These are phyloP conservation scores for Besnoitia besnoiti DNA, from an alignment of 169 alveolate genomes.

Conservation along the genomic window DNA sequence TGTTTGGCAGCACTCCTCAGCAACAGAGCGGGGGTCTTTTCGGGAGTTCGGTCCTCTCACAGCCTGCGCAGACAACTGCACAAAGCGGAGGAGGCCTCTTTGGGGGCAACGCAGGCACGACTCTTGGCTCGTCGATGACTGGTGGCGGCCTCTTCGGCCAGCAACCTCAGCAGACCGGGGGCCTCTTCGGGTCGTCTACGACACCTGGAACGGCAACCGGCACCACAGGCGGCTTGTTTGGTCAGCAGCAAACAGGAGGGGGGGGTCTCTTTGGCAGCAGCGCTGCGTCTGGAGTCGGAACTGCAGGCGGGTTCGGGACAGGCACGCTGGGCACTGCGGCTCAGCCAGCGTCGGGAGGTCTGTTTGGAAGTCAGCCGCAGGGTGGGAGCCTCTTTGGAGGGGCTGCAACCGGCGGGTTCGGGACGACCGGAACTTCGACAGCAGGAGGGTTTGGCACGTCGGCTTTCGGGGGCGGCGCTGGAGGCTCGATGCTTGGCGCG, in stretches of 20 bases:
- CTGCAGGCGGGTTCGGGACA: neutral
- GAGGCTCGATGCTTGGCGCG: constrained; percentile 31
- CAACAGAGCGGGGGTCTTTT: constrained; percentile 17
- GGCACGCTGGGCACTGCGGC: constrained; percentile 9
- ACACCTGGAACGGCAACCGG: neutral
- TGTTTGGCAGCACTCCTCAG: neutral
- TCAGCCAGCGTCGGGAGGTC: constrained; percentile 29
- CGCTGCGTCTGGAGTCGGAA: neutral
- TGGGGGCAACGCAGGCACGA: neutral
- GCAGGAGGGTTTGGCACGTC: constrained; percentile 11
- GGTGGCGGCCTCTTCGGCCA: constrained; percentile 58
- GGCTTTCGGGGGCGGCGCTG: neutral
- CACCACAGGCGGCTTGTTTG: neutral
- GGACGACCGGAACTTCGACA: constrained; percentile 9
- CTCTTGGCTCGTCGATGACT: constrained; percentile 3
- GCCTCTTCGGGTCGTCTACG: constrained; percentile 23
- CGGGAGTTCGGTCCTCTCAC: neutral
- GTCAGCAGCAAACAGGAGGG: neutral
- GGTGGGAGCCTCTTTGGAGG: constrained; percentile 60
- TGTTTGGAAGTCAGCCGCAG: constrained; percentile 62
- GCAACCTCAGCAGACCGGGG: constrained; percentile 56
- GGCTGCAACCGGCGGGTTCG: neutral
- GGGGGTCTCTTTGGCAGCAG: constrained; percentile 54
- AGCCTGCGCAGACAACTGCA: constrained; percentile 2
- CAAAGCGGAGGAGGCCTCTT: constrained; percentile 2